A percentile compares a stretch with the other conserved stretches of the same genome.
These are phyloP conservation scores for Sporisorium graminicola DNA, from an alignment of 1,284 basidiomycete genomes.

Conservation along the genomic window DNA sequence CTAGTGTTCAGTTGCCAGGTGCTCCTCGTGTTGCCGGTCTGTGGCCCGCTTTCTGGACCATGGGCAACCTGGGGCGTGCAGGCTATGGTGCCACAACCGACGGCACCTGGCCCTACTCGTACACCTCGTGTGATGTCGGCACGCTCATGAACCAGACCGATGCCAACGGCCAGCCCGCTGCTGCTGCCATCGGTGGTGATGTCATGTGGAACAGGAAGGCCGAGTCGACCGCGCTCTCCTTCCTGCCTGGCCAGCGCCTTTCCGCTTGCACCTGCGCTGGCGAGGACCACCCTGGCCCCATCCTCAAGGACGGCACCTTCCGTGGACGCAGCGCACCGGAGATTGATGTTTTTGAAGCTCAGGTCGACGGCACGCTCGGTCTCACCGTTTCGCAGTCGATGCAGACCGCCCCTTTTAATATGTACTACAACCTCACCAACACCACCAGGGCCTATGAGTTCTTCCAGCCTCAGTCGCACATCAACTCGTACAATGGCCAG, in stretches of 20 bases:
- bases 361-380: constrained; percentile 66
- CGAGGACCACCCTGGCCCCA: constrained; percentile 85
- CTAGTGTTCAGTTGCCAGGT: constrained; percentile 81
- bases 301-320: constrained; percentile 76
- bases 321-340: constrained; percentile 79
- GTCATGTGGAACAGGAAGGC: constrained; percentile 65
- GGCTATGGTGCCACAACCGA: constrained; percentile 72
- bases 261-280: constrained; percentile 78
- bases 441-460: constrained; percentile 59
- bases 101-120: constrained; percentile 79
- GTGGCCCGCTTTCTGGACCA: constrained; percentile 77
- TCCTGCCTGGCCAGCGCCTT: constrained; percentile 83
- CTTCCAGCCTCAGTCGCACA: constrained; percentile 37
- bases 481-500: constrained; percentile 78
- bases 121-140: constrained; percentile 60
- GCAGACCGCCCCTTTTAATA: constrained; percentile 79
- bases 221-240: constrained; percentile 68
- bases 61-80: constrained; percentile 78
- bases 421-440: constrained; percentile 64
- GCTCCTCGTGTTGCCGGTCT: constrained; percentile 72
- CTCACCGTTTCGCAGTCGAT: constrained; percentile 81
- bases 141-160: constrained; percentile 65
- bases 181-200: constrained; percentile 46
- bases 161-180: constrained; percentile 39
- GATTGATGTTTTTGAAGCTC: constrained; percentile 79